phyloP scores from a whole-genome alignment of 768 basidiomycete species.

The Tylopilus rubrobrunneus region DNA sequence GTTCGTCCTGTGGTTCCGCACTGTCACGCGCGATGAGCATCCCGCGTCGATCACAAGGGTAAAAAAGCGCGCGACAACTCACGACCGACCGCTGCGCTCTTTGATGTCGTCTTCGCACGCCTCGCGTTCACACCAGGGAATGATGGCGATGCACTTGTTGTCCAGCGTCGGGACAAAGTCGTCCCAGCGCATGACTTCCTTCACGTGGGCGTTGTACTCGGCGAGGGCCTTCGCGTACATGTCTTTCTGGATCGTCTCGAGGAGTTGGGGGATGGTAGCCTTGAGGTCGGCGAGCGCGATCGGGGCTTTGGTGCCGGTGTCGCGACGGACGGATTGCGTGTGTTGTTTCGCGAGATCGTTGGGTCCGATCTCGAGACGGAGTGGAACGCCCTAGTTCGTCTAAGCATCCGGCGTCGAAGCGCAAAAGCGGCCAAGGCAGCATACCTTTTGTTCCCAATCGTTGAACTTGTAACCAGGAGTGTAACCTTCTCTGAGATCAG shows the following conservation, averaged over 20 bases:
- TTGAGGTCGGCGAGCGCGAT: conserved; percentile 48
- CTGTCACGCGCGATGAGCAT: conserved; percentile 34
- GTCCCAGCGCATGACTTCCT: conserved; percentile 81
- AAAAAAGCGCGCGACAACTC: conserved; percentile 19
- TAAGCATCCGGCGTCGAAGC: background rate
- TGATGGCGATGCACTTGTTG: conserved; percentile 77
- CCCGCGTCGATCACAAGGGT: background rate
- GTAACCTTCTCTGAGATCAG: conserved; percentile 91
- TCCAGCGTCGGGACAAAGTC: conserved; percentile 91
- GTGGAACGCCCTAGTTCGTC: conserved; percentile 75
- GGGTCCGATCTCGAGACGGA: conserved; percentile 96
- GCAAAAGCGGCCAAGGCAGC: conserved; percentile 6
- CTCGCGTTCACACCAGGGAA: conserved; percentile 96
- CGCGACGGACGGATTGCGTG: conserved; percentile 80
- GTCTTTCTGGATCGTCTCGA: conserved; percentile 83
- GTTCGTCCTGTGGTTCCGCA: conserved; percentile 86
- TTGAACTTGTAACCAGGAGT: conserved; percentile 99
- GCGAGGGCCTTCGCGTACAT: conserved; percentile 81
- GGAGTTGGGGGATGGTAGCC: conserved; percentile 53
- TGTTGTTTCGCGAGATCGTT: conserved; percentile 82
- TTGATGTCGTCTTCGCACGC: conserved; percentile 98
- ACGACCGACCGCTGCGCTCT: conserved; percentile 85
- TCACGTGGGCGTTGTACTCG: conserved; percentile 66
- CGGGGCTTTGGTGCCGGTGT: conserved; percentile 59
- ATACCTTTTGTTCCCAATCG: conserved; percentile 97